Percentiles rank a stretch among this genome's conserved stretches.
These are phyloP conservation scores for Diplosphaera chodatii DNA, from an alignment of 139 green algal species.

Conservation along the genomic window DNA sequence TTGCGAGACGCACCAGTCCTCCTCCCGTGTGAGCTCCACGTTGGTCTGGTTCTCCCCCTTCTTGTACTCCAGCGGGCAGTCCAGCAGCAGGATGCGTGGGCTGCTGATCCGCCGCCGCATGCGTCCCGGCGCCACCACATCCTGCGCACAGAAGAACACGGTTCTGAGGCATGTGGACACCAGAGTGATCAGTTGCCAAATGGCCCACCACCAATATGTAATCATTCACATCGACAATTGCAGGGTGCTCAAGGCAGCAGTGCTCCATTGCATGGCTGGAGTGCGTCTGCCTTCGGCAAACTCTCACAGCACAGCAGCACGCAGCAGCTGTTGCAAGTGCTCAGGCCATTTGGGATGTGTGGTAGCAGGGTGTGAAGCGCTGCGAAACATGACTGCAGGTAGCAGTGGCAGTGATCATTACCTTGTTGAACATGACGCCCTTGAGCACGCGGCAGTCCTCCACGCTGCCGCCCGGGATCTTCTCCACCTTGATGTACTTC, in stretches of 20 bases:
- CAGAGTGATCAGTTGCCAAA: too few species aligned
- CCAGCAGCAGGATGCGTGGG: conserved; percentile 93
- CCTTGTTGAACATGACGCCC: conserved; percentile 98
- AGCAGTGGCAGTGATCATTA: too few species aligned
- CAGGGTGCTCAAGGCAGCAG: too few species aligned
- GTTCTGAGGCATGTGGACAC: not conserved
- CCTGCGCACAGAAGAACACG: conserved; percentile 10
- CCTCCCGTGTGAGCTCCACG: conserved; percentile 95
- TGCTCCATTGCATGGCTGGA: too few species aligned
- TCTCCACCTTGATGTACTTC: conserved; percentile 98
- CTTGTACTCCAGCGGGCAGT: conserved; percentile 99
- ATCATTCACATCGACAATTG: too few species aligned
- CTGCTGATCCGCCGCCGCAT: conserved; percentile 92
- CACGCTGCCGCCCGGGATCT: conserved; percentile 84
- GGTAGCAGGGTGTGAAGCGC: too few species aligned
- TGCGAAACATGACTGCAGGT: too few species aligned
- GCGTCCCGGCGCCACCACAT: conserved; percentile 88
- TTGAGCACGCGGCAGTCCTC: conserved; percentile 79
- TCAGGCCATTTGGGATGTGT: too few species aligned
- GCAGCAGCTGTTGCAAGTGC: too few species aligned
- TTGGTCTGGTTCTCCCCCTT: conserved; percentile 99
- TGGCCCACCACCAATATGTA: too few species aligned
- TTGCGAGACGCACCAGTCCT: conserved; percentile 70
- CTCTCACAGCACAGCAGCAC: too few species aligned
- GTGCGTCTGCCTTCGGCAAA: too few species aligned